phyloP scores from a whole-genome alignment of 2,329 filamentous ascomycete species.

The Verticillium albo-atrum region DNA sequence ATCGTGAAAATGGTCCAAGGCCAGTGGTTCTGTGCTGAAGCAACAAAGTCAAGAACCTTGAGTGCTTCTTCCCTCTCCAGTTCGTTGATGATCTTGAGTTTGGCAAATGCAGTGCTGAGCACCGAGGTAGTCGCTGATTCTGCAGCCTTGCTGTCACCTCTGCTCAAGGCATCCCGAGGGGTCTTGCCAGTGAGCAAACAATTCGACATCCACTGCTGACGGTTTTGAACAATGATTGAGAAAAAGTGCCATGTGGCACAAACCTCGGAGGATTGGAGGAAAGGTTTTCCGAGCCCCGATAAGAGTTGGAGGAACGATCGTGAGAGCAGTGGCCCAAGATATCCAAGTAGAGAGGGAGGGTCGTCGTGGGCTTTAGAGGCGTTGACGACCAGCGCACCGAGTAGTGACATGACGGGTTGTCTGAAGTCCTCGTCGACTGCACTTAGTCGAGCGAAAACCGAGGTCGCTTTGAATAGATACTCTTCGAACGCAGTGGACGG shows the following conservation, averaged over 20 bases:
- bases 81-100: conserved; percentile 60
- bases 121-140: conserved; percentile 56
- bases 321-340: conserved; percentile 76
- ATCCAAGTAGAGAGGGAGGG: conserved; percentile 88
- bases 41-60: conserved; percentile 80
- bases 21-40: conserved; percentile 89
- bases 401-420: conserved; percentile 59
- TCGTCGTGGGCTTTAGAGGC: conserved; percentile 65
- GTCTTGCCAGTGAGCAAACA: conserved; percentile 86
- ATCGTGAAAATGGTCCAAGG: conserved; percentile 85
- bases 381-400: conserved; percentile 69
- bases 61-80: conserved; percentile 63
- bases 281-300: conserved; percentile 70
- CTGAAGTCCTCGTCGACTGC: conserved; percentile 64
- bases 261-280: conserved; percentile 60
- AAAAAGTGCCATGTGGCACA: conserved; percentile 79
- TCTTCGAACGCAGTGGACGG: conserved; percentile 65
- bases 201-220: conserved; percentile 94
- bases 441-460: conserved; percentile 72
- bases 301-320: conserved; percentile 80
- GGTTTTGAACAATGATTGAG: conserved; percentile 78
- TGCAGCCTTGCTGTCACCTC: conserved; percentile 43
- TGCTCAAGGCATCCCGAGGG: conserved; percentile 67
- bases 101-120: conserved; percentile 67
- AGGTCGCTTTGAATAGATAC: conserved; percentile 76